Evolutionary conservation across 192 early-diverging fungal genomes (phyloP), one percentile per base, ranked within the genome.

Genomic region (Gigaspora rosea): DNA sequence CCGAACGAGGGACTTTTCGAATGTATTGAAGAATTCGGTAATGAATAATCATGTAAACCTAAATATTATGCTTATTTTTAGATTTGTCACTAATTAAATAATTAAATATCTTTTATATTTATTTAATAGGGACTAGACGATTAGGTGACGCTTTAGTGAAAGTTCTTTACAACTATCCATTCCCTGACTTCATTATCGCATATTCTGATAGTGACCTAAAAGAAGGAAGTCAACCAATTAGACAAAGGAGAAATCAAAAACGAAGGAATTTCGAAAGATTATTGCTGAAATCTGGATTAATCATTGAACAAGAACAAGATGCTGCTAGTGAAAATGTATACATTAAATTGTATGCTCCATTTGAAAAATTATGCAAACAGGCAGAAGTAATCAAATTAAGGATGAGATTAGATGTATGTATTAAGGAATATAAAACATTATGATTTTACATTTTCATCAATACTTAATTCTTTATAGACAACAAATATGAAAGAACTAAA

Each of bases 101-200:
- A n/a, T n/a, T n/a, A n/a, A n/a, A n/a, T n/a, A n/a, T n/a, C n/a
- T n/a, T n/a, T n/a, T n/a, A n/a, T n/a, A n/a, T 46, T 65, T 15
- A 12, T 18, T 59, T 11, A 75, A 51, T 58, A 84, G 82, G 63
- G 32, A 72, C 78, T n/a, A 73, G 79, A 20, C 75, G 78, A 49
- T 72, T 73, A 16, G 80, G 80, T 13, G 83, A 84, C 78, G 83
- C 83, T 1, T 51, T 84, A 46, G 83, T 80, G 36, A 82, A 82
- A 51, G 78, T 84, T 32, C 63, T 84, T 18, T 79, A 79, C 51
- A 76, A 75, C 41, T 80, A 79, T 18, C 80, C 78, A 18, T 79
- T 78, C 8, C 81, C 81, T 58, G 83, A 84, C 36, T 82, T 84
- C 70, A 76, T 84, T 72, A 68, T 84, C 57, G 82, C 80, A 70